Percentiles rank a stretch among this genome's conserved stretches.
phyloP scores from a whole-genome alignment of 169 alveolate species.

The Plasmodium gonderi region DNA sequence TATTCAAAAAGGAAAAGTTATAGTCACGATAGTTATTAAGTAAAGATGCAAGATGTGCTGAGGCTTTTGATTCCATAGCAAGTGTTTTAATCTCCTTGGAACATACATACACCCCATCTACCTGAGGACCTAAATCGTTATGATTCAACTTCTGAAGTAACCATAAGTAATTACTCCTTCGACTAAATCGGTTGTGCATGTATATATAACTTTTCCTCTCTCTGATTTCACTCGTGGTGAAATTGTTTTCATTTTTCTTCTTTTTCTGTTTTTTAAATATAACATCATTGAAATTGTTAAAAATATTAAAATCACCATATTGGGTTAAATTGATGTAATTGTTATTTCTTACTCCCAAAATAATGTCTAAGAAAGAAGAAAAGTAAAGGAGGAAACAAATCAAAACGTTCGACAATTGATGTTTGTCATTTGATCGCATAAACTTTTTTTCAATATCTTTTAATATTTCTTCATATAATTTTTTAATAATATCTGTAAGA shows the following conservation, averaged over 20 bases:
- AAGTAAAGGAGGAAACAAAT: slow-evolving; percentile 32
- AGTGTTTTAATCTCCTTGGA: neutral
- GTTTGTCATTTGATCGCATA: slow-evolving; percentile 10
- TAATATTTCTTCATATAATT: slow-evolving; percentile 44
- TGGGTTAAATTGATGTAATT: slow-evolving; percentile 12
- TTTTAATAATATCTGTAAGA: slow-evolving; percentile 11
- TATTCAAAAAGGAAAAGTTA: slow-evolving; percentile 39
- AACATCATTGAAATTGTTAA: slow-evolving; percentile 29
- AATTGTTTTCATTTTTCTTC: neutral
- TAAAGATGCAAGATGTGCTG: neutral
- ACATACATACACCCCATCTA: neutral
- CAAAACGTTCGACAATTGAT: neutral
- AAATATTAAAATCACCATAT: neutral
- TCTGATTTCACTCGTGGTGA: neutral
- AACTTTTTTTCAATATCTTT: neutral
- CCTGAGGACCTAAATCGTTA: neutral
- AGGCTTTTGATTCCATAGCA: neutral
- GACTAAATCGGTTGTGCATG: neutral
- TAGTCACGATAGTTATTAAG: slow-evolving; percentile 27
- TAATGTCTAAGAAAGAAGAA: slow-evolving; percentile 32
- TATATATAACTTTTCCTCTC: slow-evolving; percentile 1
- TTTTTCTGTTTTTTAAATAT: slow-evolving; percentile 3
- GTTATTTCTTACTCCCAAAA: slow-evolving; percentile 30
- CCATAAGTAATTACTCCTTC: slow-evolving; percentile 9
- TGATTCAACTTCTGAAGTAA: neutral